phyloP scores from a whole-genome alignment of 345 rosid genomes.

The Ricinus communis region DNA sequence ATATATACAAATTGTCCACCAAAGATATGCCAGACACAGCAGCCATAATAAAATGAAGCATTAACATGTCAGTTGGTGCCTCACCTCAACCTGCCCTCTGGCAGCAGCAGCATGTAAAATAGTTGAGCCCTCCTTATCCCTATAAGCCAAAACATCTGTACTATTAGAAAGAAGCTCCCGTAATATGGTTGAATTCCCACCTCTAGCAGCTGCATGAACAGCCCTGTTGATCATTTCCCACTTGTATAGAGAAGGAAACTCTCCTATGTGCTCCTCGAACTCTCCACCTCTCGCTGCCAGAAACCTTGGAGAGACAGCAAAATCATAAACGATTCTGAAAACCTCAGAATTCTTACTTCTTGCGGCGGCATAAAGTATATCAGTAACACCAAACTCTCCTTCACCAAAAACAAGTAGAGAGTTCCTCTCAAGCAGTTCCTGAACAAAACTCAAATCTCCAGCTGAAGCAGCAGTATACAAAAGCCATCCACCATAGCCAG shows the following conservation, averaged over 20 bases:
- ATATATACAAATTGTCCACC: neutral
- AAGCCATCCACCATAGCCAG: slow-evolving; percentile 91
- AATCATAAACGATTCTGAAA: slow-evolving; percentile 68
- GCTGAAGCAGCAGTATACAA: slow-evolving; percentile 92
- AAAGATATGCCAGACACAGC: neutral
- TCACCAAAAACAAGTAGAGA: slow-evolving; percentile 86
- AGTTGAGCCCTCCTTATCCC: slow-evolving; percentile 79
- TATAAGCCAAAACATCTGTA: slow-evolving; percentile 52
- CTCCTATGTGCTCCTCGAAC: slow-evolving; percentile 58
- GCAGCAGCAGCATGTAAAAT: slow-evolving; percentile 91
- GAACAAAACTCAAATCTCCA: slow-evolving; percentile 71
- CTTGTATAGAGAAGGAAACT: slow-evolving; percentile 58
- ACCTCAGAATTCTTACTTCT: slow-evolving; percentile 65
- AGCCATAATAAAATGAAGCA: neutral
- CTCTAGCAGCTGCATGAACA: slow-evolving; percentile 87
- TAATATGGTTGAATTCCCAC: slow-evolving; percentile 60
- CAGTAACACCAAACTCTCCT: slow-evolving; percentile 94
- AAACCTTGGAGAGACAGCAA: slow-evolving; percentile 65
- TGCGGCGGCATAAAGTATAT: slow-evolving; percentile 80
- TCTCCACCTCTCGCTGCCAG: slow-evolving; percentile 42
- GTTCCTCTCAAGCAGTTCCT: slow-evolving; percentile 62
- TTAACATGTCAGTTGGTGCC: slow-evolving; percentile 5
- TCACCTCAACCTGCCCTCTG: slow-evolving; percentile 75
- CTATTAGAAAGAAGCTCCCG: slow-evolving; percentile 54
- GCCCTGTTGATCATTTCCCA: slow-evolving; percentile 85